A percentile compares a stretch with the other conserved stretches of the same genome.
Evolutionary conservation across 768 basidiomycete genomes (phyloP).

Genomic region (Cystofilobasidium bisporidii): DNA sequence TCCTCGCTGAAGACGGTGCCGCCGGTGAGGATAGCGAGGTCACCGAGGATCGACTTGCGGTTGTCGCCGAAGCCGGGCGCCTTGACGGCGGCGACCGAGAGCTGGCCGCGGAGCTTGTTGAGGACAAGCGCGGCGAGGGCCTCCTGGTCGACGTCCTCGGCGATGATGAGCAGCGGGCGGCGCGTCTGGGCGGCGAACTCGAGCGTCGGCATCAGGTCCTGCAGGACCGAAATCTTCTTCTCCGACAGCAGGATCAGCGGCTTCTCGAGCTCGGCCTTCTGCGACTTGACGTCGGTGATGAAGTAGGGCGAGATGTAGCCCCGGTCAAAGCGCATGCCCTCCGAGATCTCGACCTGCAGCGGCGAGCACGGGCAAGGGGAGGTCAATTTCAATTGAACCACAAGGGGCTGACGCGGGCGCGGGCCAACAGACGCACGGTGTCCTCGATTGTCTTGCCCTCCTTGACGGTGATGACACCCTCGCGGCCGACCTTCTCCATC

Average conservation of each 20-base stretch:
- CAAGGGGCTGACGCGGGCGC: neutral
- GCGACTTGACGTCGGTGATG: slow-evolving; percentile 92
- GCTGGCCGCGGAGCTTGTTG: slow-evolving; percentile 98
- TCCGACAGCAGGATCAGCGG: slow-evolving; percentile 85
- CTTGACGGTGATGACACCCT: slow-evolving; percentile 99
- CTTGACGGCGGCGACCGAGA: slow-evolving; percentile 88
- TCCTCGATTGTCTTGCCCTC: slow-evolving; percentile 97
- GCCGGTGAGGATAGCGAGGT: slow-evolving; percentile 92
- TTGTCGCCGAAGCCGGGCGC: slow-evolving; percentile 97
- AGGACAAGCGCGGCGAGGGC: slow-evolving; percentile 94
- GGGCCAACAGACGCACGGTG: slow-evolving; percentile 1
- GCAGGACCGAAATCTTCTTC: slow-evolving; percentile 92
- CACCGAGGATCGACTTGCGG: slow-evolving; percentile 94
- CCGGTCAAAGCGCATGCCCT: slow-evolving; percentile 99
- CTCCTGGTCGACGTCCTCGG: slow-evolving; percentile 96
- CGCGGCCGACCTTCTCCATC: slow-evolving; percentile 99
- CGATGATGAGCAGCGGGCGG: slow-evolving; percentile 89
- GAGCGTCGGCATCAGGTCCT: slow-evolving; percentile 89
- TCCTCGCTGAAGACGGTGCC: slow-evolving; percentile 96
- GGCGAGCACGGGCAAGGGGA: too few species aligned
- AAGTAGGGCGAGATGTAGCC: slow-evolving; percentile 98
- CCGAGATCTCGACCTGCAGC: slow-evolving; percentile 83
- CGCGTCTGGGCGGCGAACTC: slow-evolving; percentile 57
- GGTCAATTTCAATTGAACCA: neutral
- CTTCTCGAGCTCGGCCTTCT: slow-evolving; percentile 95